A percentile compares a stretch with the other conserved stretches of the same genome.
Conservation (phyloP, 495 filamentous ascomycete genomes). For the Sporormia fimetaria region DNA sequence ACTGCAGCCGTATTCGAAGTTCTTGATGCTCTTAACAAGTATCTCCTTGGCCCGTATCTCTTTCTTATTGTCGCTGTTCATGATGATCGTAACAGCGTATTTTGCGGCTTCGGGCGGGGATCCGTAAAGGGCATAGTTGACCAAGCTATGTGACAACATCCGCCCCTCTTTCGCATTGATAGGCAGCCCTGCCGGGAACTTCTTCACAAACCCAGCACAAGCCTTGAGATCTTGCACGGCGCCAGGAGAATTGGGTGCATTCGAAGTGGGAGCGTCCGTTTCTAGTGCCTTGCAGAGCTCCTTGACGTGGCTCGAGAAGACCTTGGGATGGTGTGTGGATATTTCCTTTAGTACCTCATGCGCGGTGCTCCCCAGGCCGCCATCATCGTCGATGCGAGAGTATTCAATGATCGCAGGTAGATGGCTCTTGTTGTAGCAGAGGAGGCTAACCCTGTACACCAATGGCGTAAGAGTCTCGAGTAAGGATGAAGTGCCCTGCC, state of each 20-base stretch:
- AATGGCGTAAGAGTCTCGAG: slow-evolving; percentile 74
- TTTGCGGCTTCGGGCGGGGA: slow-evolving; percentile 75
- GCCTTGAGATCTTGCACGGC: slow-evolving; percentile 86
- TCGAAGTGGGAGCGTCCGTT: slow-evolving; percentile 60
- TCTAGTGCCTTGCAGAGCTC: slow-evolving; percentile 81
- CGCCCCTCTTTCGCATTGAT: slow-evolving; percentile 45
- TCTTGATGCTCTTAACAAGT: slow-evolving; percentile 56
- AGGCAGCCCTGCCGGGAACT: slow-evolving; percentile 73
- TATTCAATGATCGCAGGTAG: slow-evolving; percentile 80
- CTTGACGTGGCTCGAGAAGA: slow-evolving; percentile 83
- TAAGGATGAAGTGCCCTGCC: slow-evolving; percentile 44
- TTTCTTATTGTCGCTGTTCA: slow-evolving; percentile 68
- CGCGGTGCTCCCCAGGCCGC: slow-evolving; percentile 61
- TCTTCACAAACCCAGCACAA: slow-evolving; percentile 76
- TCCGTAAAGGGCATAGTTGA: slow-evolving; percentile 70
- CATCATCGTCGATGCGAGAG: slow-evolving; percentile 68
- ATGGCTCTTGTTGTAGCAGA: slow-evolving; percentile 90
- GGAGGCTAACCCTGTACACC: slow-evolving; percentile 66
- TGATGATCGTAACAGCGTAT: slow-evolving; percentile 80
- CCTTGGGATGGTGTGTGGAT: slow-evolving; percentile 71
- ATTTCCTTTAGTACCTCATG: slow-evolving; percentile 91
- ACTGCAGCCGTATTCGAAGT: slow-evolving; percentile 62
- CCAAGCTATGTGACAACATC: slow-evolving; percentile 70
- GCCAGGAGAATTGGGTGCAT: slow-evolving; percentile 50
- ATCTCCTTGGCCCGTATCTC: slow-evolving; percentile 82